Conservation (phyloP, 768 basidiomycete species). For the Sporobolomyces roseus region DNA sequence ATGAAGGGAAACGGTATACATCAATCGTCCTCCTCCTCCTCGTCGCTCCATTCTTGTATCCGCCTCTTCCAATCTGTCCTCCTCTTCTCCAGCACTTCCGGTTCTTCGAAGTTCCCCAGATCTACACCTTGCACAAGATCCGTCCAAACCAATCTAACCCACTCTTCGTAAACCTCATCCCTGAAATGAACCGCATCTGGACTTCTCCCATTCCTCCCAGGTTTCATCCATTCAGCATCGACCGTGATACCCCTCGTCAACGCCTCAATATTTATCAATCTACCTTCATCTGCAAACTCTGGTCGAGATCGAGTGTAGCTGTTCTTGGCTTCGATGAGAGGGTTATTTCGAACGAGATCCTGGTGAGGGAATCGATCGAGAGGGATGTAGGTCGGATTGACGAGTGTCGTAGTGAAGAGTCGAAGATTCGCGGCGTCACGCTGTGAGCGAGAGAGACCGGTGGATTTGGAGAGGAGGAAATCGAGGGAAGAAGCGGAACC, state of each 20-base stretch:
- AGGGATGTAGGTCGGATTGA: conserved; percentile 37
- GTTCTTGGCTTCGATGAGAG: conserved; percentile 31
- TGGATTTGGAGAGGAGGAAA: conserved; percentile 9
- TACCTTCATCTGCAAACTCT: conserved; percentile 5
- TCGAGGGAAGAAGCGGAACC: conserved; percentile 27
- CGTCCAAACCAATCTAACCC: conserved; percentile 37
- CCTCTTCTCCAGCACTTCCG: background rate
- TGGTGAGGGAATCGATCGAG: conserved; percentile 39
- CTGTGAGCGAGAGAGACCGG: conserved; percentile 4
- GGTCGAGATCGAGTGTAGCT: background rate
- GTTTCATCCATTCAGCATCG: conserved; percentile 30
- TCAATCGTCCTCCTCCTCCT: background rate
- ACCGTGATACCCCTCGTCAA: conserved; percentile 29
- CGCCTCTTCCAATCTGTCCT: conserved; percentile 15
- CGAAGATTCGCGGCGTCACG: conserved; percentile 24
- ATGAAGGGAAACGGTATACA: background rate
- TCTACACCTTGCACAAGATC: conserved; percentile 17
- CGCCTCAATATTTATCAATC: conserved; percentile 29
- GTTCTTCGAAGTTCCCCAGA: too few relatives aligned
- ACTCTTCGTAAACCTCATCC: conserved; percentile 32
- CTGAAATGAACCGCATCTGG: conserved; percentile 40
- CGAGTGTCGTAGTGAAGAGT: conserved; percentile 32
- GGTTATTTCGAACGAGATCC: conserved; percentile 35
- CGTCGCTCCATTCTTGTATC: conserved; percentile 10
- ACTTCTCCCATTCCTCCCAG: background rate